These are phyloP conservation scores for Emmonsiellopsis sp. DNA, from an alignment of 2,329 filamentous ascomycete species.

Conservation along the genomic window DNA sequence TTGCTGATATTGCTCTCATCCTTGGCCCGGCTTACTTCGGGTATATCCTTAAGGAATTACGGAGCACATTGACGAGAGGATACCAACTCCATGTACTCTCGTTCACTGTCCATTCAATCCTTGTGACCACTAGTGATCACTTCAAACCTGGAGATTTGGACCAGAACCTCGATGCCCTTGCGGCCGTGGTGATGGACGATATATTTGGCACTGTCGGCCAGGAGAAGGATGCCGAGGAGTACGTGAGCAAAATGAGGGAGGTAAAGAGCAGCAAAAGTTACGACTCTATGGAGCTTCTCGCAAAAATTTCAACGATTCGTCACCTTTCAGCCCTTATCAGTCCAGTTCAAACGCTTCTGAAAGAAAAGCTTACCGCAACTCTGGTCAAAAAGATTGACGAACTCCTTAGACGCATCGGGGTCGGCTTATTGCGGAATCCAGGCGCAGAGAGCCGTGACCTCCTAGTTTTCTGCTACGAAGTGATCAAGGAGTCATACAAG, in stretches of 20 bases:
- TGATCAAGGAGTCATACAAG: slow-evolving; percentile 78
- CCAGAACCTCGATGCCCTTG: slow-evolving; percentile 70
- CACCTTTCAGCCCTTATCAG: slow-evolving; percentile 65
- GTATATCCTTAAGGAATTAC: slow-evolving; percentile 86
- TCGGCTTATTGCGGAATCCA: slow-evolving; percentile 73
- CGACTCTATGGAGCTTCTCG: slow-evolving; percentile 90
- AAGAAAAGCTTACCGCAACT: slow-evolving; percentile 73
- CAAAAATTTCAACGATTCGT: slow-evolving; percentile 67
- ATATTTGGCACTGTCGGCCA: slow-evolving; percentile 87
- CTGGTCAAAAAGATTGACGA: slow-evolving; percentile 87
- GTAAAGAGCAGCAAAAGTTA: slow-evolving; percentile 97
- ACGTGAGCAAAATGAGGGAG: slow-evolving; percentile 91
- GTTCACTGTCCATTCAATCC: slow-evolving; percentile 85
- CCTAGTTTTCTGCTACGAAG: slow-evolving; percentile 89
- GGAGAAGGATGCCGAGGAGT: slow-evolving; percentile 95
- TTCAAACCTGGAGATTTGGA: slow-evolving; percentile 78
- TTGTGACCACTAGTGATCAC: slow-evolving; percentile 63
- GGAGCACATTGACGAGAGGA: slow-evolving; percentile 70
- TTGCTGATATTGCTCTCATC: slow-evolving; percentile 71
- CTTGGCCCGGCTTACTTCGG: slow-evolving; percentile 76
- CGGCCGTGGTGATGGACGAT: slow-evolving; percentile 89
- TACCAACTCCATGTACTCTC: slow-evolving; percentile 94
- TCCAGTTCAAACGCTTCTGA: slow-evolving; percentile 68
- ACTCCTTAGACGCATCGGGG: slow-evolving; percentile 69
- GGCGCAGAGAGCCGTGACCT: slow-evolving; percentile 70